phyloP scores from a whole-genome alignment of 768 basidiomycete species.

The Clitopilus hobsonii region DNA sequence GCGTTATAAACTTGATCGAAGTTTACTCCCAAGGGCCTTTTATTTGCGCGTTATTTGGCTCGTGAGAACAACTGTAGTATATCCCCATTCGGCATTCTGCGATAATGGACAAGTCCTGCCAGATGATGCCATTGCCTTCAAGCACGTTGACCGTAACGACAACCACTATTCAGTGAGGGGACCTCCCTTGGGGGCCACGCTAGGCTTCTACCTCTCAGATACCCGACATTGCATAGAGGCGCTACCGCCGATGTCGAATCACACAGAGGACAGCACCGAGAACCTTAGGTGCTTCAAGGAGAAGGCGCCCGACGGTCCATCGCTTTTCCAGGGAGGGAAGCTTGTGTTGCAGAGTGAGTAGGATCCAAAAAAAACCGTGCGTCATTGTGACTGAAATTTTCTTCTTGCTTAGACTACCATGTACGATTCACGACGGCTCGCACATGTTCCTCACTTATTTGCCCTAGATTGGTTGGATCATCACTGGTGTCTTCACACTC shows the following conservation, averaged over 20 bases:
- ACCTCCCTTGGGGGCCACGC: not conserved
- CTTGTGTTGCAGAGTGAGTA: slow-evolving; percentile 54
- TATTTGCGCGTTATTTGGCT: not conserved
- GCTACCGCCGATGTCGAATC: slow-evolving; percentile 14
- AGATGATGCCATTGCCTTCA: not conserved
- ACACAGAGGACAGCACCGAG: slow-evolving; percentile 1
- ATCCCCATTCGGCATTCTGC: not conserved
- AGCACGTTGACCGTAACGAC: not conserved
- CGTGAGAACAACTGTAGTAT: not conserved
- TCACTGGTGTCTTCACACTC: slow-evolving; percentile 54
- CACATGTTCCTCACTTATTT: slow-evolving; percentile 1
- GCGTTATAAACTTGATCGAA: no score
- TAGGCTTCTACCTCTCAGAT: not conserved
- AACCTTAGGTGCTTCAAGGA: slow-evolving; percentile 29
- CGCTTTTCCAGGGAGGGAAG: slow-evolving; percentile 58
- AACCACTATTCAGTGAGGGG: not conserved
- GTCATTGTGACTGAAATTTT: no score
- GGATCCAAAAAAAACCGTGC: not conserved
- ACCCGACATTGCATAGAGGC: not conserved
- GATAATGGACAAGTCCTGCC: no score
- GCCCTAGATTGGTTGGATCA: slow-evolving; percentile 62
- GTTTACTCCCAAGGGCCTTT: no score
- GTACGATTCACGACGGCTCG: slow-evolving; percentile 25
- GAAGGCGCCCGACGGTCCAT: slow-evolving; percentile 40
- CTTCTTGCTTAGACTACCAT: slow-evolving; percentile 56